Conservation (phyloP, 1,284 basidiomycete species). For the Fomitopsis betulina region DNA sequence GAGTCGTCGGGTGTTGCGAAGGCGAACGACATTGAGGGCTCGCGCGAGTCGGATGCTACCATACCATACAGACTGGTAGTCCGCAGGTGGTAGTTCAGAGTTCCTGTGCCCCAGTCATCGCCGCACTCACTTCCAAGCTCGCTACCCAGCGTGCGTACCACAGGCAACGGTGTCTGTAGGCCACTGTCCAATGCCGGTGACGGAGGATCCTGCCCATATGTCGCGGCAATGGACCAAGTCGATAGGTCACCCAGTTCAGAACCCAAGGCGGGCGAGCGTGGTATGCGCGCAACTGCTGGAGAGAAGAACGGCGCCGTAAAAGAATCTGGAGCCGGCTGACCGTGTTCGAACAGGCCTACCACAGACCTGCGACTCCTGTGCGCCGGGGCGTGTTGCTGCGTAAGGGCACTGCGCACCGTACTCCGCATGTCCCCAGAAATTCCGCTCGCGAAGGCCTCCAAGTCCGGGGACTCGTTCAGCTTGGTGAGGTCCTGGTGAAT, state of each 20-base stretch:
- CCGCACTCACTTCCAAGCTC: slow-evolving; percentile 46
- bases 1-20: slow-evolving; percentile 10
- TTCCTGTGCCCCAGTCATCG: slow-evolving; percentile 36
- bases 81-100: slow-evolving; percentile 39
- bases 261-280: not conserved
- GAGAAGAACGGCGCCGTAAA: not conserved
- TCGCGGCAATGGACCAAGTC: slow-evolving; percentile 23
- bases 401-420: slow-evolving; percentile 22
- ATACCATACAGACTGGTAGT: slow-evolving; percentile 50
- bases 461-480: slow-evolving; percentile 15
- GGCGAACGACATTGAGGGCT: slow-evolving; percentile 8
- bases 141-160: slow-evolving; percentile 45
- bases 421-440: slow-evolving; percentile 32
- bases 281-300: slow-evolving; percentile 16
- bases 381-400: slow-evolving; percentile 1
- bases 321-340: slow-evolving; percentile 11
- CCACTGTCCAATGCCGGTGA: slow-evolving; percentile 20
- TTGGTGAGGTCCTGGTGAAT: slow-evolving; percentile 28
- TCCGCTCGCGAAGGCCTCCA: slow-evolving; percentile 25
- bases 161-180: slow-evolving; percentile 10
- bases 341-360: slow-evolving; percentile 54
- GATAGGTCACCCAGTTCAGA: slow-evolving; percentile 15
- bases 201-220: slow-evolving; percentile 17
- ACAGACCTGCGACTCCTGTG: slow-evolving; percentile 52
- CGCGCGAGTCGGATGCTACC: slow-evolving; percentile 21